Evolutionary conservation across 225 moss, liverwort and hornwort genomes (phyloP).

Genomic region (Pseudisothecium myosuroides): DNA sequence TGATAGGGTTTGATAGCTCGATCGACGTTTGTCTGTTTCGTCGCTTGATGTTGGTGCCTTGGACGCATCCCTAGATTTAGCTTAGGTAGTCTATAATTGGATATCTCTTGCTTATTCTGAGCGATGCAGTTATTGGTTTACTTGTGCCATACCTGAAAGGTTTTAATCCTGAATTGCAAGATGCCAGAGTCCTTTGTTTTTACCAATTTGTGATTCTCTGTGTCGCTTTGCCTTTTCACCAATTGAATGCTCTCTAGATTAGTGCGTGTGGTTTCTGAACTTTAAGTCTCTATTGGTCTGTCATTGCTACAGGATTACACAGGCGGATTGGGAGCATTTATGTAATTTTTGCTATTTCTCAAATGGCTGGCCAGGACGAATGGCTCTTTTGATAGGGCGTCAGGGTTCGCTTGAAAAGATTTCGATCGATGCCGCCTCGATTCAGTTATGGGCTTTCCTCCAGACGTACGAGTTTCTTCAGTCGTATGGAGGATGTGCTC

Average conservation of each 20-base stretch:
- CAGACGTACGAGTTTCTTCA: not conserved
- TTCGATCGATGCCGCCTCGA: slow-evolving; percentile 37
- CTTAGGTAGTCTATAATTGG: not conserved
- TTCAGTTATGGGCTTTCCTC: slow-evolving; percentile 7
- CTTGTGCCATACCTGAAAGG: not conserved
- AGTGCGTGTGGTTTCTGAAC: not conserved
- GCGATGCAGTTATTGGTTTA: not conserved
- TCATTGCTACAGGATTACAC: not conserved
- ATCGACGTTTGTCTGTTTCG: not conserved
- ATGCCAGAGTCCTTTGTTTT: not conserved
- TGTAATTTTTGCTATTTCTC: not conserved
- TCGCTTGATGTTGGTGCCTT: not conserved
- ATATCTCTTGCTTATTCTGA: not conserved
- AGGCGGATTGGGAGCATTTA: not conserved
- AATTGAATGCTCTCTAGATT: not conserved
- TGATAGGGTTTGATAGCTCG: not conserved
- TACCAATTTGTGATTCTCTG: not conserved
- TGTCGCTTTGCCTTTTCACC: not conserved
- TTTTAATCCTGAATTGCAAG: not conserved
- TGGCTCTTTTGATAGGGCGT: slow-evolving; percentile 5
- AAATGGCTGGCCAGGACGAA: slow-evolving; percentile 4
- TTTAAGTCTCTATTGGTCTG: not conserved
- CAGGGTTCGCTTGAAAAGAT: not conserved
- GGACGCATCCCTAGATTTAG: not conserved
- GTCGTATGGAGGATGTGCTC: slow-evolving; percentile 8